These are phyloP conservation scores for Botrytis hyacinthi DNA, from an alignment of 2,329 filamentous ascomycete genomes.

Conservation along the genomic window DNA sequence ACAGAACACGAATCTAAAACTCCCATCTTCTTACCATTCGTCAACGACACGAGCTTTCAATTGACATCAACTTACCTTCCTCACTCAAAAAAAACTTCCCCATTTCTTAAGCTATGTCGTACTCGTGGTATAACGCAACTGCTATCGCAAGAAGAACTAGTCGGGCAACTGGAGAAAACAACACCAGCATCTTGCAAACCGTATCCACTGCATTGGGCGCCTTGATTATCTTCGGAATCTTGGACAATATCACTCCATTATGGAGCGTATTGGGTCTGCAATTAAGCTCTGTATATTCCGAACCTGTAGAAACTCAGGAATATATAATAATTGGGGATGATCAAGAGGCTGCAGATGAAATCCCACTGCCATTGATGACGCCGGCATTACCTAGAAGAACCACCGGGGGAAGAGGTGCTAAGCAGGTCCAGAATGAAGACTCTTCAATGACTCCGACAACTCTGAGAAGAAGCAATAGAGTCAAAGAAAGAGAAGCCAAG, in stretches of 20 bases:
- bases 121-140: background rate
- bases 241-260: background rate
- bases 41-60: background rate
- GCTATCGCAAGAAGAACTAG: background rate
- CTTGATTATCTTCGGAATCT: background rate
- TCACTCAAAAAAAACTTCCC: background rate
- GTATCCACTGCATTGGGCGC: background rate
- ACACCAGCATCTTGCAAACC: accelerated
- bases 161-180: background rate
- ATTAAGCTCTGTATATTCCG: accelerated
- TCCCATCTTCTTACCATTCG: background rate
- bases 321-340: accelerated
- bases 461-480: background rate
- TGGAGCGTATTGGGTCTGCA: accelerated
- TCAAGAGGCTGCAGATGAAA: accelerated
- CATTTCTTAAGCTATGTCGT: background rate
- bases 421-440: accelerated
- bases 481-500: accelerated
- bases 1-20: background rate
- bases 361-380: accelerated
- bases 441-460: background rate
- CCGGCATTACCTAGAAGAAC: accelerated
- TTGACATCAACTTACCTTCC: too few species aligned
- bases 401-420: accelerated
- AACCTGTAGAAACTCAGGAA: accelerated